These are phyloP conservation scores for Leersia perrieri DNA, from an alignment of 176 grass and related monocot genomes.

Conservation along the genomic window DNA sequence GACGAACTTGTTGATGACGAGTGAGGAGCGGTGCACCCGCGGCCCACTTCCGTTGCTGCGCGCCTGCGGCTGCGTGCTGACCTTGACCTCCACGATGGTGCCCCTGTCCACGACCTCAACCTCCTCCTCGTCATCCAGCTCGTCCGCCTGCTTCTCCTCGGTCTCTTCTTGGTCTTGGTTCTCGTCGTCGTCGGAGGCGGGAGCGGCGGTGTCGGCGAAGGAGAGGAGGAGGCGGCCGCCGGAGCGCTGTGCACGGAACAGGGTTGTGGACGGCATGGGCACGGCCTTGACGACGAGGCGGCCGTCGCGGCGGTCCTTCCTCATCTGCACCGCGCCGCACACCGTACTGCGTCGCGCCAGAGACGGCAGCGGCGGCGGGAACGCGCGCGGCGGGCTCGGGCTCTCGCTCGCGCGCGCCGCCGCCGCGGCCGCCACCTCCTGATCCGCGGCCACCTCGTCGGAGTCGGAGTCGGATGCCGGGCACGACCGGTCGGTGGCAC, in stretches of 20 bases:
- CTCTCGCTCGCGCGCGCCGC: no score
- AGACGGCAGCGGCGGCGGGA: constrained; percentile 77
- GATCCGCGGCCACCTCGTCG: neutral
- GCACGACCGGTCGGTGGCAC: constrained; percentile 39
- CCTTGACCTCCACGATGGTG: constrained; percentile 78
- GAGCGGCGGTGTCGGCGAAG: constrained; percentile 51
- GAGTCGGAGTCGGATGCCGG: constrained; percentile 17
- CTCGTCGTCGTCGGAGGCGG: neutral
- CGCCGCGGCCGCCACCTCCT: constrained; percentile 26
- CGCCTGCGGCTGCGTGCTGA: constrained; percentile 72
- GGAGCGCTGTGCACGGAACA: constrained; percentile 70
- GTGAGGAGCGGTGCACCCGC: constrained; percentile 61
- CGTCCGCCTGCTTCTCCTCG: constrained; percentile 26
- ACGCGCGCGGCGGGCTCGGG: constrained; percentile 34
- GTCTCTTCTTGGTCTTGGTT: constrained; percentile 9
- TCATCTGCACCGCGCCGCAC: constrained; percentile 68
- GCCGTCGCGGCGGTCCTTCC: constrained; percentile 66
- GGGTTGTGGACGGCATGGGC: constrained; percentile 58
- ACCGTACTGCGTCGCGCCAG: constrained; percentile 63
- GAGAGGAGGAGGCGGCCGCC: constrained; percentile 78
- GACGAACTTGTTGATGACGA: constrained; percentile 99
- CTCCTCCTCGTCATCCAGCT: constrained; percentile 45
- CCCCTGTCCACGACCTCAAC: constrained; percentile 74
- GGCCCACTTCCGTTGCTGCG: constrained; percentile 19
- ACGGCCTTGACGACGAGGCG: constrained; percentile 81